Evolutionary conservation across 2,329 filamentous ascomycete species (phyloP).

Genomic region (Aureobasidium sp.): DNA sequence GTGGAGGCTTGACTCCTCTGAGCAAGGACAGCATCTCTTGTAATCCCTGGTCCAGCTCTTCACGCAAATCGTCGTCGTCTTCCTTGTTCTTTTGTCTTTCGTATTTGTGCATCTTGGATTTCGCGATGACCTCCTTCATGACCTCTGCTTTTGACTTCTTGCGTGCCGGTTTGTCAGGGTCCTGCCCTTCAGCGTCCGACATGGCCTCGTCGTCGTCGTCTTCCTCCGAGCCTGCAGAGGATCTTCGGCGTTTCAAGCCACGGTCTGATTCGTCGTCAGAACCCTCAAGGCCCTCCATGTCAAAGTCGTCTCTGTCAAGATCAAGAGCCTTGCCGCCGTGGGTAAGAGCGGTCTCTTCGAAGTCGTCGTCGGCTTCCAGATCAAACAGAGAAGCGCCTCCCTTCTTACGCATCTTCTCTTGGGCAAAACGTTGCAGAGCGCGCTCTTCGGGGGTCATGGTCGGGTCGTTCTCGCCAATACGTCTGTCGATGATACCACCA

Average conservation of each 20-base stretch:
- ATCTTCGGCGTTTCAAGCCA: constrained; percentile 37
- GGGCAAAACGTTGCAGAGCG: constrained; percentile 82
- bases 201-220: constrained; percentile 43
- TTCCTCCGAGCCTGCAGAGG: constrained; percentile 45
- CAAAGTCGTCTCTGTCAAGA: constrained; percentile 58
- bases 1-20: constrained; percentile 45
- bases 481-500: constrained; percentile 83
- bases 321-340: constrained; percentile 64
- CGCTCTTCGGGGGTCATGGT: constrained; percentile 89
- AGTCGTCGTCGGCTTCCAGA: constrained; percentile 71
- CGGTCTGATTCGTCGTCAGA: constrained; percentile 32
- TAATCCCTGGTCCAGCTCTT: constrained; percentile 77
- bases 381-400: constrained; percentile 81
- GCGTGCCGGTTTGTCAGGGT: constrained; percentile 59
- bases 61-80: constrained; percentile 80
- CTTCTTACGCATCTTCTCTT: constrained; percentile 73
- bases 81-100: constrained; percentile 90
- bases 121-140: constrained; percentile 95
- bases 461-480: constrained; percentile 93
- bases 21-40: constrained; percentile 69
- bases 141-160: constrained; percentile 97
- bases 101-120: constrained; percentile 92
- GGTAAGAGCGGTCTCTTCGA: constrained; percentile 57
- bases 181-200: constrained; percentile 34
- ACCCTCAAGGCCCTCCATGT: constrained; percentile 32